Conservation (phyloP, 2,329 filamentous ascomycete species). For the Fusarium protoensiforme region DNA sequence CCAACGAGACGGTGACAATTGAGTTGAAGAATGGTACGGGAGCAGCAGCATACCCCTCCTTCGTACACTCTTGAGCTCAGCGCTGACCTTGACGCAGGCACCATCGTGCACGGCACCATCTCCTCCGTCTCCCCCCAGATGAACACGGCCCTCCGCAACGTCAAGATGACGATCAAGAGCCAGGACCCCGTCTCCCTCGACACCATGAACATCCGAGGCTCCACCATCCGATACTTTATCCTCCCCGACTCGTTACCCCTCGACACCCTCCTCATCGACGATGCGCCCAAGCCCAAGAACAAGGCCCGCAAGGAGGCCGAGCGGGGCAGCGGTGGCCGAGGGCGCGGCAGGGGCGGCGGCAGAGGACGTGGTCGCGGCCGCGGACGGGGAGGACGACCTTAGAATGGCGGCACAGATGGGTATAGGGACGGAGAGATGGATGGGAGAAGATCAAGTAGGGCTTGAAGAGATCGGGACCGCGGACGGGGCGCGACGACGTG, state of each 20-base stretch:
- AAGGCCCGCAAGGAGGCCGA: constrained; percentile 95
- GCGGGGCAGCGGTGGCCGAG: constrained; percentile 66
- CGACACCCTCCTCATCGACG: constrained; percentile 95
- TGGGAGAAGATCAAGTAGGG: neutral
- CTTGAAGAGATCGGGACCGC: constrained; percentile 18
- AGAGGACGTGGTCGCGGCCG: constrained; percentile 64
- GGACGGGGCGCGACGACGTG: constrained; percentile 20
- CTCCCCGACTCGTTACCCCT: constrained; percentile 94
- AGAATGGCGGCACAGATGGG: neutral
- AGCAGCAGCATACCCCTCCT: neutral
- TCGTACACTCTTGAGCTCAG: neutral
- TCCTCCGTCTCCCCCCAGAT: constrained; percentile 97
- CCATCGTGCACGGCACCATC: constrained; percentile 96
- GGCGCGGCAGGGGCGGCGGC: constrained; percentile 63
- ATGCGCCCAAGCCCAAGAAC: constrained; percentile 98
- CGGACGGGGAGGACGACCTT: constrained; percentile 50
- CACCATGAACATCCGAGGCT: constrained; percentile 96
- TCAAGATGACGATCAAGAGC: constrained; percentile 94
- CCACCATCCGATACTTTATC: constrained; percentile 96
- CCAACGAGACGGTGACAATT: constrained; percentile 98
- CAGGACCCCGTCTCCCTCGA: constrained; percentile 90
- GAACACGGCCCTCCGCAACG: constrained; percentile 95
- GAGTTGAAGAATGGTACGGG: constrained; percentile 94
- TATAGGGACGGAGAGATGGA: neutral
- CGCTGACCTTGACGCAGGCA: constrained; percentile 67